A percentile compares a stretch with the other conserved stretches of the same genome.
Evolutionary conservation across 148 eudicot species (phyloP).

Genomic region (Chenopodium quinoa): DNA sequence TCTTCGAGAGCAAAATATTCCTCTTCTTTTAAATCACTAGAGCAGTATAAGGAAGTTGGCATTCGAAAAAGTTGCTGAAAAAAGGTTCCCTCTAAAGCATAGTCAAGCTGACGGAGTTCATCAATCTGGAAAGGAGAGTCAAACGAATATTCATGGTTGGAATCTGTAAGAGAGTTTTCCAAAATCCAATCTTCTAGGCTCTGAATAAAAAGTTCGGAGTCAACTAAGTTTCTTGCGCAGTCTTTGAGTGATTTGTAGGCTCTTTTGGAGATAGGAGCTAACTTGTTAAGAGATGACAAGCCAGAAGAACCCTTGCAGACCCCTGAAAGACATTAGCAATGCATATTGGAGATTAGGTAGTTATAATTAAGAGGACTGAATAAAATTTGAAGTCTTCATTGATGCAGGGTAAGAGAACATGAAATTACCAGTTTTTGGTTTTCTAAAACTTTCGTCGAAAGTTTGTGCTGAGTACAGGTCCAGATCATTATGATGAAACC

Average conservation of each 20-base stretch:
- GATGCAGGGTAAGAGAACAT: not conserved
- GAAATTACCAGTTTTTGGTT: slow-evolving; percentile 41
- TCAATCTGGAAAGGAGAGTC: slow-evolving; percentile 59
- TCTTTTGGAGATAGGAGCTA: slow-evolving; percentile 50
- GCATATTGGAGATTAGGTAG: not conserved
- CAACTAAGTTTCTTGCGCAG: slow-evolving; percentile 48
- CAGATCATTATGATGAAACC: slow-evolving; percentile 35
- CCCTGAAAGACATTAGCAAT: slow-evolving; percentile 35
- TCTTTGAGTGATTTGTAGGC: slow-evolving; percentile 52
- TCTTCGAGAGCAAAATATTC: slow-evolving; percentile 67
- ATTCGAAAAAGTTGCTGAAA: slow-evolving; percentile 79
- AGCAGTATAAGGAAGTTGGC: slow-evolving; percentile 54
- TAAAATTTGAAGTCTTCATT: not conserved
- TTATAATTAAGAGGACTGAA: not conserved
- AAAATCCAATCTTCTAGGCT: slow-evolving; percentile 63
- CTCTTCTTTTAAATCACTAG: slow-evolving; percentile 58
- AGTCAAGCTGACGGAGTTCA: slow-evolving; percentile 65
- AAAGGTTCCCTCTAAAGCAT: slow-evolving; percentile 61
- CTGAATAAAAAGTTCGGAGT: slow-evolving; percentile 51
- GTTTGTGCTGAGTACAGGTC: slow-evolving; percentile 36
- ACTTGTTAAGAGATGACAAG: slow-evolving; percentile 39
- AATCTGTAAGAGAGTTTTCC: slow-evolving; percentile 45
- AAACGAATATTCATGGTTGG: slow-evolving; percentile 39
- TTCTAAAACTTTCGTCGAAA: slow-evolving; percentile 44
- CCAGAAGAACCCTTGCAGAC: slow-evolving; percentile 49